These are phyloP conservation scores for Ramularia collo-cygni DNA, from an alignment of 2,329 filamentous ascomycete species.

Conservation along the genomic window DNA sequence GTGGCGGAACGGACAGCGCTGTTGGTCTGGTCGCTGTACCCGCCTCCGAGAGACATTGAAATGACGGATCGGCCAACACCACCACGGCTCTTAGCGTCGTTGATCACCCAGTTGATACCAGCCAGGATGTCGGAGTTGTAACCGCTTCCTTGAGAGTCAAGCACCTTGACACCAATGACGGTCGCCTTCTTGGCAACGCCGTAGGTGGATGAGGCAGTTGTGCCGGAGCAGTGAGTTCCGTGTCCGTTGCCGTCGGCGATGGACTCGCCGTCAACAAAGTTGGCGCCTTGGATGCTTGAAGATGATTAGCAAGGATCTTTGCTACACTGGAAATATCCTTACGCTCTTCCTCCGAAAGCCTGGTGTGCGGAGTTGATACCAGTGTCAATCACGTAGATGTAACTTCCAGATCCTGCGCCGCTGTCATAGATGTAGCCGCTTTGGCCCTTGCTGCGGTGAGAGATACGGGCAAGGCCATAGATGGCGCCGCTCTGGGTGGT, in stretches of 20 bases:
- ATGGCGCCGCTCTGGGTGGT: slow-evolving; percentile 15
- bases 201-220: slow-evolving; percentile 56
- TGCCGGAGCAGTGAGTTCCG: slow-evolving; percentile 78
- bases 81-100: slow-evolving; percentile 63
- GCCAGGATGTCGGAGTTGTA: slow-evolving; percentile 39
- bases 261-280: slow-evolving; percentile 27
- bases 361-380: slow-evolving; percentile 15
- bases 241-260: slow-evolving; percentile 50
- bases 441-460: slow-evolving; percentile 16
- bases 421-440: slow-evolving; percentile 19
- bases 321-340: too few relatives aligned
- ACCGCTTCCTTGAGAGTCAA: slow-evolving; percentile 38
- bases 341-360: slow-evolving; percentile 35
- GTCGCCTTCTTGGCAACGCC: slow-evolving; percentile 41
- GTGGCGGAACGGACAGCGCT: slow-evolving; percentile 33
- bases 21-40: slow-evolving; percentile 32
- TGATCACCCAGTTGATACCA: slow-evolving; percentile 41
- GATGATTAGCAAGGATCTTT: too few relatives aligned
- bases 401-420: slow-evolving; percentile 11
- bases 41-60: slow-evolving; percentile 38
- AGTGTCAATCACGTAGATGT: slow-evolving; percentile 23
- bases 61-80: slow-evolving; percentile 50
- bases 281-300: slow-evolving; percentile 13
- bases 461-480: slow-evolving; percentile 20
- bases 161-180: slow-evolving; percentile 46